Evolutionary conservation across 306 rosid species (phyloP).

Genomic region (Dalbergia cultrata): DNA sequence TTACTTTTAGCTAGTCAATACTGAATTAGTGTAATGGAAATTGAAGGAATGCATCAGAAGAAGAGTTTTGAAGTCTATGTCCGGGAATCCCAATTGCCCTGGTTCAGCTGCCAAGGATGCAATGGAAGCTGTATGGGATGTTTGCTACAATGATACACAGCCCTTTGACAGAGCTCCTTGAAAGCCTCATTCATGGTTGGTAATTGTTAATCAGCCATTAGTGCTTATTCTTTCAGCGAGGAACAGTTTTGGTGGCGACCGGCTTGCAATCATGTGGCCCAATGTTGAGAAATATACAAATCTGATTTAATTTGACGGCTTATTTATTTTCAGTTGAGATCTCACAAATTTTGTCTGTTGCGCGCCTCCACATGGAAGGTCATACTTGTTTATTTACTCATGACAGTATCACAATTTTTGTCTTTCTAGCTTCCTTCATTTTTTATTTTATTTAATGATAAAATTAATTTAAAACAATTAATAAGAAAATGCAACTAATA

Average conservation of each 20-base stretch:
- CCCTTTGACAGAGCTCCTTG: constrained; percentile 90
- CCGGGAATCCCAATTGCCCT: constrained; percentile 63
- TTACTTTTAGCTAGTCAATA: background rate
- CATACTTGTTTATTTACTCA: no score
- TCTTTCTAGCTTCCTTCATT: no score
- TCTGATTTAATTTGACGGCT: constrained; percentile 4
- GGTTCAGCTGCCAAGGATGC: constrained; percentile 77
- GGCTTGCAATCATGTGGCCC: constrained; percentile 1
- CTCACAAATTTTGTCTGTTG: background rate
- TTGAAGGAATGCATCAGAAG: constrained; percentile 86
- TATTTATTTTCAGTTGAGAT: background rate
- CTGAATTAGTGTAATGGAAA: constrained; percentile 32
- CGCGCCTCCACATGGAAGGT: background rate
- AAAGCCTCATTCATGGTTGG: background rate
- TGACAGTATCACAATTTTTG: no score
- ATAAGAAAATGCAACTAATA: no score
- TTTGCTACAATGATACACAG: constrained; percentile 54
- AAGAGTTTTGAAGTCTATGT: constrained; percentile 71
- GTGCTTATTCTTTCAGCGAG: constrained; percentile 38
- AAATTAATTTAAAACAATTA: no score
- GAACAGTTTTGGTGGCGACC: constrained; percentile 4
- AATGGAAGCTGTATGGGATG: constrained; percentile 92
- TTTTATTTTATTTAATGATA: no score
- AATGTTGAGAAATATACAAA: background rate
- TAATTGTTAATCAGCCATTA: background rate